Conservation (phyloP, 2,329 filamentous ascomycete species). For the Xylariaceae sp. region DNA sequence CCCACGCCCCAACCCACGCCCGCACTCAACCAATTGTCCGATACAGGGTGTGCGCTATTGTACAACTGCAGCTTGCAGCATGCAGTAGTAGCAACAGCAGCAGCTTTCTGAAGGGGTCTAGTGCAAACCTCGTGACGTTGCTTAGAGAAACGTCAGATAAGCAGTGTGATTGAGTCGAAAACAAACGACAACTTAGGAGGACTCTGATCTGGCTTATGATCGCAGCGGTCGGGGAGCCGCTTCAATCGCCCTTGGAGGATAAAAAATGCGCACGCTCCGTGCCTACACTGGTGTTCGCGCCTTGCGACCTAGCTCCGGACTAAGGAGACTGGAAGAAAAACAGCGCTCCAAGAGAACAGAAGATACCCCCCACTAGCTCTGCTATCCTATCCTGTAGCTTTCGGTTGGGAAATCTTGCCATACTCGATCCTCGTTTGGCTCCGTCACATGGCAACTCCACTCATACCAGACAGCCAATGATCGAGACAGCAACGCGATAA, state of each 20-base stretch:
- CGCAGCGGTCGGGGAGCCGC: neutral
- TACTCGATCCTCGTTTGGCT: conserved; percentile 6
- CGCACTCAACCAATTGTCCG: conserved; percentile 29
- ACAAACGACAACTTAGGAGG: too few species aligned
- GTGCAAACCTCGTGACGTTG: neutral
- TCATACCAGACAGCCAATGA: conserved; percentile 16
- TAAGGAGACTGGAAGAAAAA: neutral
- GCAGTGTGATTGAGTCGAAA: too few species aligned
- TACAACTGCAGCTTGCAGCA: conserved; percentile 16
- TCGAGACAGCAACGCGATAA: conserved; percentile 8
- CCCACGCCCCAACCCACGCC: conserved; percentile 34
- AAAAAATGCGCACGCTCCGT: neutral
- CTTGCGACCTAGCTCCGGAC: neutral
- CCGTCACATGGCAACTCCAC: conserved; percentile 20
- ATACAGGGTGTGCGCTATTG: conserved; percentile 11
- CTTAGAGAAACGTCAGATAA: neutral
- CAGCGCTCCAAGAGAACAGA: neutral
- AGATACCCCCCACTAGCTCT: conserved; percentile 21
- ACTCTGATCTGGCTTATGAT: neutral
- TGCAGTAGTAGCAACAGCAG: conserved; percentile 1
- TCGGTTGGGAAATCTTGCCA: neutral
- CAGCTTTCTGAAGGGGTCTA: conserved; percentile 1
- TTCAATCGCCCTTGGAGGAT: neutral
- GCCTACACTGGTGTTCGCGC: neutral
- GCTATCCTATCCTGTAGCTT: conserved; percentile 15